Conservation (phyloP, 176 grass and related monocot genomes). For the Rhynchospora tenuis region DNA sequence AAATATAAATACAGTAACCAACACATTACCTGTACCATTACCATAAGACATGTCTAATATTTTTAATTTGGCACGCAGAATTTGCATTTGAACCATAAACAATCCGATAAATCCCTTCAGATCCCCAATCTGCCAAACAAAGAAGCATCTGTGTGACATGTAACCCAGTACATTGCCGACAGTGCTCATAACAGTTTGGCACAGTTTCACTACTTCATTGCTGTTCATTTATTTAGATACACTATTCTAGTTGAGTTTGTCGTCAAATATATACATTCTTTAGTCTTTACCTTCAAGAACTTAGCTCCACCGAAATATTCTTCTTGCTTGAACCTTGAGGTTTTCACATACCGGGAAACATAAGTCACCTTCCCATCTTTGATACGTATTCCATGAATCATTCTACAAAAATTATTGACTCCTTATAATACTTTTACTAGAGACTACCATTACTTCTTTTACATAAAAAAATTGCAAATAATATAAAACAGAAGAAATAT, state of each 20-base stretch:
- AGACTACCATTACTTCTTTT: neutral
- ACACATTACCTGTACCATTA: constrained; percentile 60
- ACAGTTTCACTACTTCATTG: neutral
- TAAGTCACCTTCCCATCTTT: constrained; percentile 96
- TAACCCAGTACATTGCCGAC: neutral
- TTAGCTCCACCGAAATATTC: constrained; percentile 81
- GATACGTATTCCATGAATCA: constrained; percentile 90
- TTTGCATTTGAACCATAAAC: constrained; percentile 92
- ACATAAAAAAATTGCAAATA: constrained; percentile 8
- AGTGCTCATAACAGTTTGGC: neutral
- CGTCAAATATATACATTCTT: constrained; percentile 54
- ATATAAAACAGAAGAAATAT: constrained; percentile 10
- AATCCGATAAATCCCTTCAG: constrained; percentile 86
- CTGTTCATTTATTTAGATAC: neutral
- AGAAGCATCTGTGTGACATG: neutral
- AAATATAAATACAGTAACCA: constrained; percentile 1
- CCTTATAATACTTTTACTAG: neutral
- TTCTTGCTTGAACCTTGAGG: constrained; percentile 90
- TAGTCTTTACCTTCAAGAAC: constrained; percentile 93
- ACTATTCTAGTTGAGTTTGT: constrained; percentile 29
- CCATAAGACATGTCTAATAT: constrained; percentile 87
- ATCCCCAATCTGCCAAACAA: constrained; percentile 68
- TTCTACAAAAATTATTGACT: constrained; percentile 38
- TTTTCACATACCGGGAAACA: constrained; percentile 90
- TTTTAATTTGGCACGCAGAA: constrained; percentile 66